Evolutionary conservation across 352 stramenopile species (phyloP).

Genomic region (Phytophthora ohioensis): DNA sequence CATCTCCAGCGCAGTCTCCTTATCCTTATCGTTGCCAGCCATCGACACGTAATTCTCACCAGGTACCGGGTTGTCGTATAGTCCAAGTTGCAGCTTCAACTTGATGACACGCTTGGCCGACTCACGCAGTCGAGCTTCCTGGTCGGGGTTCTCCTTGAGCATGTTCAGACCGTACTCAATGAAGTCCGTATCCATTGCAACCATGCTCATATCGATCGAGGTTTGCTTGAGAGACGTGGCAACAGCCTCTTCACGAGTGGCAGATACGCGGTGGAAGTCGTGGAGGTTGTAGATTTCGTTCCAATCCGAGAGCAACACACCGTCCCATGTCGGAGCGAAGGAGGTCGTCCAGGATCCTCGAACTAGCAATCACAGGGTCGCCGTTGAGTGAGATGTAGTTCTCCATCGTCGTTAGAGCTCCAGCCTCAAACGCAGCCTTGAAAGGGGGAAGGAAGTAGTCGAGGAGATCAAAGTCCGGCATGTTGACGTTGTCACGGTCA

Average conservation of each 20-base stretch:
- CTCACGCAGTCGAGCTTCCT: conserved; percentile 53
- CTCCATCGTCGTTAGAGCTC: conserved; percentile 89
- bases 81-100: conserved; percentile 69
- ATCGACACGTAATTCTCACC: conserved; percentile 47
- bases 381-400: conserved; percentile 92
- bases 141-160: conserved; percentile 44
- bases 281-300: conserved; percentile 90
- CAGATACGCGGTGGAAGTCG: conserved; percentile 56
- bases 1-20: conserved; percentile 55
- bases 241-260: conserved; percentile 56
- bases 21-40: conserved; percentile 57
- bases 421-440: conserved; percentile 69
- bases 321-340: conserved; percentile 79
- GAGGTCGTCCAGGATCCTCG: conserved; percentile 73
- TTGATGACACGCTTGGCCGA: conserved; percentile 70
- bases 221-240: conserved; percentile 70
- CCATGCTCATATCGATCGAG: conserved; percentile 92
- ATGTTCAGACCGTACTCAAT: conserved; percentile 55
- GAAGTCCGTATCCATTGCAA: conserved; percentile 50
- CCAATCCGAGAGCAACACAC: conserved; percentile 91
- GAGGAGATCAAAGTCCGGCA: conserved; percentile 64
- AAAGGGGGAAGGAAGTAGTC: conserved; percentile 86
- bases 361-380: conserved; percentile 84
- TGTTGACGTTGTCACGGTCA: conserved; percentile 17
- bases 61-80: conserved; percentile 74